Conservation (phyloP, 495 filamentous ascomycete species). For the Penicillium dipodomyicola region DNA sequence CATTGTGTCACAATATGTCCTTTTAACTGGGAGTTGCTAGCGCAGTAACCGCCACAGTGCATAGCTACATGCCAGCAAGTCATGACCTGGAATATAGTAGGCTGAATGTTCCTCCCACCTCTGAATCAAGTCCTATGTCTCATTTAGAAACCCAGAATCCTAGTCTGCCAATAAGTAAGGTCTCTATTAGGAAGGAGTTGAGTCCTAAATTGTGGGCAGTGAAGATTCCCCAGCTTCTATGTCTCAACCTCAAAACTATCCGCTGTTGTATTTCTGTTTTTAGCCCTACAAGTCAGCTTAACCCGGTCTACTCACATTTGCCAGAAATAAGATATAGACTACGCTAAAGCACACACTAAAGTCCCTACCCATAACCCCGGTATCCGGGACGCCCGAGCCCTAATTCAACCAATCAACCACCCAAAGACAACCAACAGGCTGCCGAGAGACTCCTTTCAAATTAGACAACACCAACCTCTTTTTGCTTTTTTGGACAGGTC, state of each 20-base stretch:
- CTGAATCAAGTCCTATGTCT: not conserved
- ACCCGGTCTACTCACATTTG: not conserved
- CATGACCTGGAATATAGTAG: slow-evolving; percentile 7
- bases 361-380: slow-evolving; percentile 3
- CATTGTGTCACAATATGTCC: not conserved
- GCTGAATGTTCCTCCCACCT: not conserved
- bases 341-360: not conserved
- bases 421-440: slow-evolving; percentile 3
- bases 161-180: not conserved
- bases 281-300: not conserved
- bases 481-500: slow-evolving; percentile 2
- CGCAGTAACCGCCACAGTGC: slow-evolving; percentile 18
- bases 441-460: slow-evolving; percentile 7
- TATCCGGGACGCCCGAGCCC: slow-evolving; percentile 3
- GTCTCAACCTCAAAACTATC: not conserved
- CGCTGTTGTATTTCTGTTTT: not conserved
- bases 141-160: not conserved
- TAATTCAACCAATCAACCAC: slow-evolving; percentile 9
- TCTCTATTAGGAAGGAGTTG: not conserved
- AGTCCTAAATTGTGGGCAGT: not conserved
- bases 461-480: slow-evolving; percentile 8
- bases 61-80: slow-evolving; percentile 18
- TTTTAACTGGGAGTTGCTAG: slow-evolving; percentile 6
- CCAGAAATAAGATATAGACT: not conserved
- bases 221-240: not conserved